Percentiles rank a stretch among this genome's conserved stretches.
Conservation (phyloP, 208 protist genomes). For the Wallacemonas collosoma region DNA sequence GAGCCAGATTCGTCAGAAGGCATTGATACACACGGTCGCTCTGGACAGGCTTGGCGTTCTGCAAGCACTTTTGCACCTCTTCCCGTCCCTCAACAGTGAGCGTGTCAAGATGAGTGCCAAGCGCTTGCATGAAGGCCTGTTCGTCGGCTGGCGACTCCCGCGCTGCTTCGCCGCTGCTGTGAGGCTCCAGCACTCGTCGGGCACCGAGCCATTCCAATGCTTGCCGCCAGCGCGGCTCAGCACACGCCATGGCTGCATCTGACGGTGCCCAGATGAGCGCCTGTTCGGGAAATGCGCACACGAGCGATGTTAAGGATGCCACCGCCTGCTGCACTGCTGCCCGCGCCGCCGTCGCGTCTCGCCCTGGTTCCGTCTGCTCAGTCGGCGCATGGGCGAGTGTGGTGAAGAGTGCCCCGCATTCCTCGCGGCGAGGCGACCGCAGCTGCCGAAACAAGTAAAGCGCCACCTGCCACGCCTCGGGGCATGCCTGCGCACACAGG, state of each 20-base stretch:
- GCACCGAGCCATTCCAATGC: slow-evolving; percentile 23
- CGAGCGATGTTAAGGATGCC: background rate
- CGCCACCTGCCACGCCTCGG: slow-evolving; percentile 44
- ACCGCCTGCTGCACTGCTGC: background rate
- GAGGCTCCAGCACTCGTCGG: slow-evolving; percentile 11
- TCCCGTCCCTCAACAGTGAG: background rate
- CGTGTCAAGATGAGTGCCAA: background rate
- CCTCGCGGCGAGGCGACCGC: slow-evolving; percentile 40
- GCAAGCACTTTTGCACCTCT: background rate
- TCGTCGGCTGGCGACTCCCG: background rate
- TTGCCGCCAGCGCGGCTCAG: slow-evolving; percentile 22
- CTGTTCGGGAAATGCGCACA: background rate
- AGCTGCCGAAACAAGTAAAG: slow-evolving; percentile 62
- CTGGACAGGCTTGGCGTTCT: background rate
- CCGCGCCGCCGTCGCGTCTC: too few relatives aligned
- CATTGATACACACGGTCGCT: too few relatives aligned
- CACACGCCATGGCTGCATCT: background rate
- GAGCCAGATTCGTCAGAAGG: too few relatives aligned
- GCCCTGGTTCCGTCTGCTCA: background rate
- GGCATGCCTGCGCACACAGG: slow-evolving; percentile 11
- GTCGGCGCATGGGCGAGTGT: background rate
- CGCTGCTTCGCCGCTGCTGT: background rate
- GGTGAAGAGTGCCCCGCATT: slow-evolving; percentile 29
- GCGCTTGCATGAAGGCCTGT: background rate
- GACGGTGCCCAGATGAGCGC: background rate